Evolutionary conservation across 169 alveolate species (phyloP).

Genomic region (Plasmodium knowlesi): DNA sequence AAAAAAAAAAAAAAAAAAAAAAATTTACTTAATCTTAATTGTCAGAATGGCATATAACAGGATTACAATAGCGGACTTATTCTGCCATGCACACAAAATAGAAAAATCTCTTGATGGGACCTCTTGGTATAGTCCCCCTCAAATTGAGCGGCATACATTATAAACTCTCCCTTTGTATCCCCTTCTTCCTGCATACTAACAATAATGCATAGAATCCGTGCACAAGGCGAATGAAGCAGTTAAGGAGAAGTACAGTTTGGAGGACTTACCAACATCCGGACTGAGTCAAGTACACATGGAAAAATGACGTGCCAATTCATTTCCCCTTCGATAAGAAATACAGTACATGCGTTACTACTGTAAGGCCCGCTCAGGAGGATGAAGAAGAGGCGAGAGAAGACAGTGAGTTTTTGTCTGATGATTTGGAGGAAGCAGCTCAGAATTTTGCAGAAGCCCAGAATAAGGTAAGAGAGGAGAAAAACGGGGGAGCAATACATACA

Average conservation of each 20-base stretch:
- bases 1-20: no score
- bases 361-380: slow-evolving; percentile 54
- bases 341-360: not conserved
- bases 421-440: slow-evolving; percentile 65
- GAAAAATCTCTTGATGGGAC: not conserved
- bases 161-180: not conserved
- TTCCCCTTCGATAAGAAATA: not conserved
- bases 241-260: slow-evolving; percentile 30
- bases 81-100: not conserved
- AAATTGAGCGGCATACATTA: not conserved
- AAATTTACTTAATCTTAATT: no score
- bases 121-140: not conserved
- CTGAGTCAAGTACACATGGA: slow-evolving; percentile 30
- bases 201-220: not conserved
- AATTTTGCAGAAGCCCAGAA: slow-evolving; percentile 27
- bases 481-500: not conserved
- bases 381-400: slow-evolving; percentile 69
- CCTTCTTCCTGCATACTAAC: not conserved
- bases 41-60: not conserved
- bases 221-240: slow-evolving; percentile 17
- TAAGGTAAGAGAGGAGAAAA: not conserved
- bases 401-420: slow-evolving; percentile 35
- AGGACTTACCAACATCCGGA: slow-evolving; percentile 63
- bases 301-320: not conserved
- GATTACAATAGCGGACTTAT: not conserved